Base-by-base conservation (phyloP, 2,329 filamentous ascomycete species). In the Lasiodiplodia citricola region DNA sequence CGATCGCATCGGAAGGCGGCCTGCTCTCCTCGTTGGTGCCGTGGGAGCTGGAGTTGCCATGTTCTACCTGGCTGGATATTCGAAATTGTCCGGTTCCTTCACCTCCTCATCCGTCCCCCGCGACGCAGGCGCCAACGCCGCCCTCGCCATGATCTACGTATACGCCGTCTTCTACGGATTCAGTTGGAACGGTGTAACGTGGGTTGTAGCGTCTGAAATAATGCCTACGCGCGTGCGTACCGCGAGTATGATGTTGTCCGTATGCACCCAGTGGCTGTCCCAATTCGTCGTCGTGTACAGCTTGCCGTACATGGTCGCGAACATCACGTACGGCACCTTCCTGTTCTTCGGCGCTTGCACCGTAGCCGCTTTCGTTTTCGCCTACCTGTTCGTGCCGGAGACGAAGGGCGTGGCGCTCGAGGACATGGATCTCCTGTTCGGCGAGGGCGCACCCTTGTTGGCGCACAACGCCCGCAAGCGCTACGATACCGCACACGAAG, bases 1-100 rank as follows among this genome's bases (percentile, higher is more conserved):
- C 69, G 91, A 93, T 76, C 90, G 88, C 3, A 86, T 92, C 1
- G 91, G 91, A 28, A 86, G 91, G 68, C 82, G 89, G 70, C 83
- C 85, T 72, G 87, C 84, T 1, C 81, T 92, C 23, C 80, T 91
- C 16, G 90, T 87, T 87, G 91, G 88, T 1, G 88, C 86, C 8
- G 84, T 87, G 62, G 88, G 86, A 0, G 87, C 90, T 80, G 88
- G 84, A 6, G 71, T 85, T 18, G 84, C 87, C 71, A 90, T 92
- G 87, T 87, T 88, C 77, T 89, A 92, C 74, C 88, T 92, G 69
- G 91, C 90, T n/a, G 84, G 91, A 66, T 92, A 92, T 74, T 91
- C 64, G 84, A 88, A 55, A 85, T 89, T 69, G 80, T 85, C 69
- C 87, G 88, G 0, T 90, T 90, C 0, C 74, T 87, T 3, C 73